Base-by-base conservation (phyloP, 345 rosid species). In the Gynandropsis gynandra region DNA sequence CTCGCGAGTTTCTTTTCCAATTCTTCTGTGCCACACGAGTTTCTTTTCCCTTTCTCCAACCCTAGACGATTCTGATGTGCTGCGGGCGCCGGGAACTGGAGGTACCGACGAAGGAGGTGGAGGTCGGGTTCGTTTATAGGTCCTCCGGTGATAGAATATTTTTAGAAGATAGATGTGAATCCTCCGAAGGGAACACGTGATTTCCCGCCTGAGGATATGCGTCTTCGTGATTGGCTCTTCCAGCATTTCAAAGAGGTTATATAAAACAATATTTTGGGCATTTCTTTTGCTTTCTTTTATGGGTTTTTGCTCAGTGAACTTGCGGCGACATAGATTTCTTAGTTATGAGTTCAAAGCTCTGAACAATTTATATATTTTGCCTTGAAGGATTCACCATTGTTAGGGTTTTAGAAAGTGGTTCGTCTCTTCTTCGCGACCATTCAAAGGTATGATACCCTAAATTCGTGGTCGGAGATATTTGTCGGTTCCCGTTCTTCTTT, bases 131-230 rank as follows among this genome's bases (percentile, higher is more conserved):
- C 85, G 3, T 27, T 73, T 14, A 53, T 77, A 12, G 76, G 81
- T 44, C 68, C 85, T 2, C 45, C 80, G 54, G 60, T 67, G 20
- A 46, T 24, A 6, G 85, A 75, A 10, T 77, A 76, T 3, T 20
- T 72, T 59, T 70, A 77, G 67, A 83, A 58, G 61, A 82, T 92
- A 42, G 89, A 92, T 46, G 93, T 82, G 7, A 84, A 87, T 70
- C 96, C 95, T 33, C 96, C 95, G 15, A 84, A 80, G 70, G 95
- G 96, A 4, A 92, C 98, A 55, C 77, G 96, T 16, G 98, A 87
- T 71, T 87, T 87, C 71, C 79, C 95, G 37, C 96, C 95, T 15
- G 93, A 87, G 56, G 95, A 87, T 49, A 87, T 87, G 95, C 84
- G 96, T 8, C 84, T 92, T 15, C 87, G 95, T 35, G 82, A 72